These are phyloP conservation scores for Candida krabiensis DNA, from an alignment of 805 yeast genomes.

Conservation along the genomic window DNA sequence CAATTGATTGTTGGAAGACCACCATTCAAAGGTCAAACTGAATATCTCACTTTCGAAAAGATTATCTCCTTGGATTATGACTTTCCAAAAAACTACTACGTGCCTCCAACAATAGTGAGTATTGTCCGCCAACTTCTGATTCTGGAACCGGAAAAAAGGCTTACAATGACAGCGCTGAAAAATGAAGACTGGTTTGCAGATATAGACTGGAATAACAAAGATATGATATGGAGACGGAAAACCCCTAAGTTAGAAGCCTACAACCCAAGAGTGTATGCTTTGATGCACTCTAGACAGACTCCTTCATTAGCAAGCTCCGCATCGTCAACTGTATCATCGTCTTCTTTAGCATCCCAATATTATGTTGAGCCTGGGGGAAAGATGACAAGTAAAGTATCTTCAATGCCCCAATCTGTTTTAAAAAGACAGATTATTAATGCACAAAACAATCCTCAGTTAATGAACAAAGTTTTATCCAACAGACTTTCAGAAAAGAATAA, in stretches of 20 bases:
- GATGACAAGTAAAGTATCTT: slow-evolving; percentile 26
- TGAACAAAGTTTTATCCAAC: slow-evolving; percentile 35
- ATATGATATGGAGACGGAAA: slow-evolving; percentile 63
- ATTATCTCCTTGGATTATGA: slow-evolving; percentile 75
- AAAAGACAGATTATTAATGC: slow-evolving; percentile 33
- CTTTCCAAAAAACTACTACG: slow-evolving; percentile 59
- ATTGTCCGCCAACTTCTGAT: slow-evolving; percentile 66
- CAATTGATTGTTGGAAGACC: slow-evolving; percentile 84
- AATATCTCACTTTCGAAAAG: slow-evolving; percentile 83
- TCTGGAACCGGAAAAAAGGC: slow-evolving; percentile 68
- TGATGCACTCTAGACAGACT: slow-evolving; percentile 20
- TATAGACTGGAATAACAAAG: slow-evolving; percentile 65
- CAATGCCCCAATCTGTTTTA: slow-evolving; percentile 29
- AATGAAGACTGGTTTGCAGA: slow-evolving; percentile 69
- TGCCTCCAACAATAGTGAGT: slow-evolving; percentile 63
- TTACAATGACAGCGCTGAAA: slow-evolving; percentile 56
- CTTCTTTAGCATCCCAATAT: slow-evolving; percentile 17
- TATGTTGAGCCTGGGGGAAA: slow-evolving; percentile 26
- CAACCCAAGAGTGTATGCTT: slow-evolving; percentile 38
- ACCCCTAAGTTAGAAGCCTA: slow-evolving; percentile 74
- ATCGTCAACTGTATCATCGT: slow-evolving; percentile 5
- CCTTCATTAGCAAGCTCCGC: slow-evolving; percentile 20
- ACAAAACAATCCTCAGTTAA: slow-evolving; percentile 31
- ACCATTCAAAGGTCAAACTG: slow-evolving; percentile 86
- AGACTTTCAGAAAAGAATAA: slow-evolving; percentile 31